Evolutionary conservation across 2,329 filamentous ascomycete genomes (phyloP).

Genomic region (Clonostachys byssicola): DNA sequence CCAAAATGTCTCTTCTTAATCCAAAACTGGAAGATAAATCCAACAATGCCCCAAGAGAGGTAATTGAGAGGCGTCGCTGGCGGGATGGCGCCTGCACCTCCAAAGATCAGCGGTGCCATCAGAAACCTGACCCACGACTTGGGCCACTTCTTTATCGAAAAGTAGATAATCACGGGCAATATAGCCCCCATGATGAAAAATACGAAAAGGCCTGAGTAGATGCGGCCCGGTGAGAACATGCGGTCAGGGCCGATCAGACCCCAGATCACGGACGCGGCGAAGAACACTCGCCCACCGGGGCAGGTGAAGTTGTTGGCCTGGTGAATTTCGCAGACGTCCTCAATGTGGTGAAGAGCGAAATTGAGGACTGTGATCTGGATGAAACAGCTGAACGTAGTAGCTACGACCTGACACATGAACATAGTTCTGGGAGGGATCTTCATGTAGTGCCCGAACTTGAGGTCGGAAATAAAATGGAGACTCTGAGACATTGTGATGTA

Average conservation of each 20-base stretch:
- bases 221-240: conserved; percentile 58
- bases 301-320: conserved; percentile 59
- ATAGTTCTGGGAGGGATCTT: conserved; percentile 63
- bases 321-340: conserved; percentile 55
- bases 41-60: conserved; percentile 68
- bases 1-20: conserved; percentile 59
- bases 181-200: conserved; percentile 56
- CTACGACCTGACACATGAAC: conserved; percentile 62
- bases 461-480: conserved; percentile 58
- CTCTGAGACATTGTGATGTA: conserved; percentile 59
- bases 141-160: conserved; percentile 43
- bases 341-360: conserved; percentile 55
- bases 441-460: conserved; percentile 74
- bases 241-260: conserved; percentile 60
- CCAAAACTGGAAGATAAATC: conserved; percentile 65
- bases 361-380: conserved; percentile 64
- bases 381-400: conserved; percentile 62
- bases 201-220: conserved; percentile 55
- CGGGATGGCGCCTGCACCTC: conserved; percentile 52
- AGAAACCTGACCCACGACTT: conserved; percentile 44
- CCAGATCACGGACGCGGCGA: conserved; percentile 65
- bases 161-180: conserved; percentile 47
- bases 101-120: conserved; percentile 61
- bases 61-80: conserved; percentile 72
- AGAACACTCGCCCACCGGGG: conserved; percentile 60